Evolutionary conservation across 768 basidiomycete genomes (phyloP).

Genomic region (Kwoniella sp.): DNA sequence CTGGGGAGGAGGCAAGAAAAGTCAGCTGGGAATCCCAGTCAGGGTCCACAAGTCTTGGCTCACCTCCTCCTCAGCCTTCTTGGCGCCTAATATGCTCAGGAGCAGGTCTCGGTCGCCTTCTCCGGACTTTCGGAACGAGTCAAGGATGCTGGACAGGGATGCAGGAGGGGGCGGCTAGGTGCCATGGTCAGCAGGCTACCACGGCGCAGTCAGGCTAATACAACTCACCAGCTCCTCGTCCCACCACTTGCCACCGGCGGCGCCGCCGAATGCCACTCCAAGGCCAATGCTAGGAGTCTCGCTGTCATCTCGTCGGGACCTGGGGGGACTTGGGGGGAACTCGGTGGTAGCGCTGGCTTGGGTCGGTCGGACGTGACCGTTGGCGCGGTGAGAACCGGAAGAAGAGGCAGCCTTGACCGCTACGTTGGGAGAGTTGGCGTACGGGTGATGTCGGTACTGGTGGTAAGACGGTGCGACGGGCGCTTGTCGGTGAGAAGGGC

Average conservation of each 20-base stretch:
- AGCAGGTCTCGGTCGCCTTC: constrained; percentile 91
- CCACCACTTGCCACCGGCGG: constrained; percentile 42
- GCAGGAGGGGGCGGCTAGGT: constrained; percentile 63
- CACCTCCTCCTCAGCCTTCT: constrained; percentile 89
- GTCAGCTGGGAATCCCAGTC: not conserved
- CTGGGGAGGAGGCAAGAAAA: constrained; percentile 7
- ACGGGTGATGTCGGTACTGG: constrained; percentile 32
- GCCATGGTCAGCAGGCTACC: not conserved
- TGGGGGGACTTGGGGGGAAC: constrained; percentile 33
- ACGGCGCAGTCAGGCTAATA: not conserved
- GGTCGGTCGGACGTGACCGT: too few relatives aligned
- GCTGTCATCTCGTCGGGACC: constrained; percentile 33
- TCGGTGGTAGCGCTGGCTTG: constrained; percentile 1
- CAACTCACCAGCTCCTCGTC: constrained; percentile 43
- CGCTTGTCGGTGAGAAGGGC: constrained; percentile 5
- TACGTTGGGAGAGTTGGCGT: constrained; percentile 12
- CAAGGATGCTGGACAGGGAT: constrained; percentile 74
- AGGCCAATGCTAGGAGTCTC: constrained; percentile 33
- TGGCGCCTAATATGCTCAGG: constrained; percentile 83
- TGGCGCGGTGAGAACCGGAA: not conserved
- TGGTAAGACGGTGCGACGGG: constrained; percentile 8
- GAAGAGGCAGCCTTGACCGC: too few relatives aligned
- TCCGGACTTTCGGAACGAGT: constrained; percentile 76
- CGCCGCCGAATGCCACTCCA: constrained; percentile 34
- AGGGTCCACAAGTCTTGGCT: constrained; percentile 24